Evolutionary conservation across 1,284 basidiomycete genomes (phyloP).

Genomic region (Fistulina hepatica): DNA sequence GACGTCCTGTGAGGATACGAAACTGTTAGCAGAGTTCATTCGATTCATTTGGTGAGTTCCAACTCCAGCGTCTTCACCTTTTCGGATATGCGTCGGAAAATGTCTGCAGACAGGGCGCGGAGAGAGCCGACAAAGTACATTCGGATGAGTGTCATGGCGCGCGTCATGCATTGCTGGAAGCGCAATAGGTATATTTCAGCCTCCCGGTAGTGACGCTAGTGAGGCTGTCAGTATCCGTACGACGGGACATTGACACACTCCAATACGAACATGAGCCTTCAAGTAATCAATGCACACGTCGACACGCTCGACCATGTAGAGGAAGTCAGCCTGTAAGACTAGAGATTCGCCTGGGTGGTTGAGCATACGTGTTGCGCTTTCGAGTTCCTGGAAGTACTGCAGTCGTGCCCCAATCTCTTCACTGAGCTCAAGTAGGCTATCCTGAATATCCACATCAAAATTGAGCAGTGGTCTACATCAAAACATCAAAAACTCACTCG

Average conservation of each 20-base stretch:
- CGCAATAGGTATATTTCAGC: constrained; percentile 85
- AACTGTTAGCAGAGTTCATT: too few species aligned
- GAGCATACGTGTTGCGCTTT: constrained; percentile 80
- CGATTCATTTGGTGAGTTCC: too few species aligned
- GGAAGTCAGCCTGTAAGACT: constrained; percentile 79
- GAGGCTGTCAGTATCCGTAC: constrained; percentile 6
- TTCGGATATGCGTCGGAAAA: constrained; percentile 62
- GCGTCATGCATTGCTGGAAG: constrained; percentile 92
- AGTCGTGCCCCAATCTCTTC: constrained; percentile 68
- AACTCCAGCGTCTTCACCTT: too few species aligned
- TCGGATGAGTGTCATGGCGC: constrained; percentile 92
- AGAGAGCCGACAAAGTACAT: constrained; percentile 86
- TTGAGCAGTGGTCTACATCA: neutral
- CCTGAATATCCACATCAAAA: constrained; percentile 29
- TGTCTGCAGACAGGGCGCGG: constrained; percentile 61
- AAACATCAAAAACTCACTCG: constrained; percentile 38
- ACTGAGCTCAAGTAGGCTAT: constrained; percentile 65
- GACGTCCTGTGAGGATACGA: constrained; percentile 51
- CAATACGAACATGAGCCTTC: constrained; percentile 61
- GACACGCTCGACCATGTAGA: constrained; percentile 88
- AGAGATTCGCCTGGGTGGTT: constrained; percentile 87
- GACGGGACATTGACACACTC: neutral
- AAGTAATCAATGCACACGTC: constrained; percentile 88
- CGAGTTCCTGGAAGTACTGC: constrained; percentile 87
- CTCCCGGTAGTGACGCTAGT: constrained; percentile 79